Evolutionary conservation across 768 basidiomycete species (phyloP).

Genomic region (Lanmaoa rubissima): DNA sequence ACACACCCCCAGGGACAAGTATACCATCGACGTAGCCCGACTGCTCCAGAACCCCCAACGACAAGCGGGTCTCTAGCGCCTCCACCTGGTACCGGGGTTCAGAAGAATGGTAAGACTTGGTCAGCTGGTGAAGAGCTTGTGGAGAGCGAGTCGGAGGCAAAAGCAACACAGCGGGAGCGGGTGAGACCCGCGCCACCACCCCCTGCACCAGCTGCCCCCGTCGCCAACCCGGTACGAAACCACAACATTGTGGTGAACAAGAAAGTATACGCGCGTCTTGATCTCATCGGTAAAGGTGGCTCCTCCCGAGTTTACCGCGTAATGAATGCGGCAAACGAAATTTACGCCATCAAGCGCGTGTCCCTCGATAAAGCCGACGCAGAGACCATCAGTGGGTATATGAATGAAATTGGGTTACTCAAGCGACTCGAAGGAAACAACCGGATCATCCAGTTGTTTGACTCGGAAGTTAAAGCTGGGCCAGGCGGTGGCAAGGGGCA

Average conservation of each 20-base stretch:
- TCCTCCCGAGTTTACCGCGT: slow-evolving; percentile 96
- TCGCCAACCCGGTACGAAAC: slow-evolving; percentile 35
- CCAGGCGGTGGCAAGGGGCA: slow-evolving; percentile 70
- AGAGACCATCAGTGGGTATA: slow-evolving; percentile 88
- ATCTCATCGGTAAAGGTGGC: slow-evolving; percentile 90
- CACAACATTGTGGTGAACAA: slow-evolving; percentile 55
- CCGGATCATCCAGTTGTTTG: slow-evolving; percentile 87
- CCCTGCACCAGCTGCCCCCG: slow-evolving; percentile 24
- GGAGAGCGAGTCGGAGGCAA: slow-evolving; percentile 36
- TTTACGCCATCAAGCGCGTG: slow-evolving; percentile 92
- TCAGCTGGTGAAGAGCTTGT: slow-evolving; percentile 43
- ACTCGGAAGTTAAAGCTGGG: slow-evolving; percentile 74
- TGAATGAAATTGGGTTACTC: slow-evolving; percentile 93
- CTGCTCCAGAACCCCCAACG: slow-evolving; percentile 59
- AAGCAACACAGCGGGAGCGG: slow-evolving; percentile 26
- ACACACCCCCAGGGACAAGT: too few relatives aligned
- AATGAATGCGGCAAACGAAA: slow-evolving; percentile 67
- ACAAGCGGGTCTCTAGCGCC: slow-evolving; percentile 33
- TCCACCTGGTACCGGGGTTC: slow-evolving; percentile 14
- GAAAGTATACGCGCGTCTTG: slow-evolving; percentile 78
- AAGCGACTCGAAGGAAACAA: slow-evolving; percentile 94
- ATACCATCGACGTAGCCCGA: slow-evolving; percentile 67
- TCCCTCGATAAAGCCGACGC: slow-evolving; percentile 84
- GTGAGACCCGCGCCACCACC: slow-evolving; percentile 37
- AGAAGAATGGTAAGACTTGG: slow-evolving; percentile 44